Evolutionary conservation across 768 basidiomycete species (phyloP), one percentile per base, ranked within the genome.

Genomic region (Peribolospora baueri): DNA sequence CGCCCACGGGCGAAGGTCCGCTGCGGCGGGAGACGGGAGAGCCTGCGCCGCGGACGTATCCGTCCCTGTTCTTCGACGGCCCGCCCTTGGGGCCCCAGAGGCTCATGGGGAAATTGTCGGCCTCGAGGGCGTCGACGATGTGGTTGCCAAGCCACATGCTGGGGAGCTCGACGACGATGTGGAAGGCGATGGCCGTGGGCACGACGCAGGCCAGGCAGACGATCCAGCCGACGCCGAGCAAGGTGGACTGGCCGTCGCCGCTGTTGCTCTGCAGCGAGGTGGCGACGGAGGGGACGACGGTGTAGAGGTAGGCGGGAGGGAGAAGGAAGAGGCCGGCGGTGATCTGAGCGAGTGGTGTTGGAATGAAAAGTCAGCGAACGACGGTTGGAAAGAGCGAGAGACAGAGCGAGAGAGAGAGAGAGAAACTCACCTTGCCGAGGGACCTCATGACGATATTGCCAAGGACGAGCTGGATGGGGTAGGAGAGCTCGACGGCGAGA

Each of bases 381-480:
- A 42, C 39, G 45, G 42, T 43, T 41, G 51, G 10, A 11, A 11
- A n/a, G 42, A 7, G 5, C n/a, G 39, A 42, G 14, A 52, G 51
- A 9, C 10, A 5, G 5, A 8, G 42, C 5, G 5, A 8, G 41
- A 52, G 1, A 38, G 42, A 5, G 42, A 42, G 4, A 43, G 3
- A n/a, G 25, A 10, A n/a, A 25, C 51, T 52, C 38, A 52, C 56
- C 48, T 62, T 63, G 55, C 63, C 63, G 54, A 65, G 59, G 38
- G 53, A 57, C 38, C 64, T 58, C 59, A 64, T 60, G 56, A 65
- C 61, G 58, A 64, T 53, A 59, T 65, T 65, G 52, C 64, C 64
- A 51, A 65, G 56, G 40, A 64, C 48, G 50, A 52, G 56, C 51
- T 65, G 64, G 10, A 58, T 57, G 54, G 61, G 7, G 37, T 59